Conservation (phyloP, 371 early-diverging fungal genomes). For the Actinomortierella wolfii region DNA sequence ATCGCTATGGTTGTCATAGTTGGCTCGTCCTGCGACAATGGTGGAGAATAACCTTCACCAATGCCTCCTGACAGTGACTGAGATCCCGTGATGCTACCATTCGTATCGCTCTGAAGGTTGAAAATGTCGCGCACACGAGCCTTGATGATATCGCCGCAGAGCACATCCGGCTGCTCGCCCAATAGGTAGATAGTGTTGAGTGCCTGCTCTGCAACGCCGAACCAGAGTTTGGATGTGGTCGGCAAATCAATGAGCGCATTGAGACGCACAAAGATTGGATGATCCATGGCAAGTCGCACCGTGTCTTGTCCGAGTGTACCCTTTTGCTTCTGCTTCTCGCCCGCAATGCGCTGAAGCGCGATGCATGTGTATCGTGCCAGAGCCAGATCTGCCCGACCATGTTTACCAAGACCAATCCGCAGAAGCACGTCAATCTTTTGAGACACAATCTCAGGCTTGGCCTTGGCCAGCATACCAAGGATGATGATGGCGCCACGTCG, state of each 20-base stretch:
- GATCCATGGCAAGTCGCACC: constrained; percentile 72
- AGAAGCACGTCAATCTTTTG: constrained; percentile 84
- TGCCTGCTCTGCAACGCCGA: constrained; percentile 90
- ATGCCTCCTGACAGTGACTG: too few species aligned
- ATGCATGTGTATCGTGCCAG: constrained; percentile 91
- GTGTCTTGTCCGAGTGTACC: constrained; percentile 52
- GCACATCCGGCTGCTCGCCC: constrained; percentile 84
- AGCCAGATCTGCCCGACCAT: constrained; percentile 77
- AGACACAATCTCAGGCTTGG: constrained; percentile 75
- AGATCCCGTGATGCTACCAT: constrained; percentile 2
- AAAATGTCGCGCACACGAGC: constrained; percentile 53
- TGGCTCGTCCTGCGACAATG: constrained; percentile 3
- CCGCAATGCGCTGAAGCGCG: constrained; percentile 80
- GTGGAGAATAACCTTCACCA: too few species aligned
- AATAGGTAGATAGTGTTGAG: constrained; percentile 88
- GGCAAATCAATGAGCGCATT: constrained; percentile 67
- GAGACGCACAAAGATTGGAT: constrained; percentile 72
- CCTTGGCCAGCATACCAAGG: constrained; percentile 89
- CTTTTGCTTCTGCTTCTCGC: constrained; percentile 48
- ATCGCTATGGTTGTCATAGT: background rate
- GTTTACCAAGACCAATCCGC: constrained; percentile 84
- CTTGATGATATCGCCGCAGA: constrained; percentile 78
- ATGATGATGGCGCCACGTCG: constrained; percentile 92
- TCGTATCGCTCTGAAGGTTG: constrained; percentile 14
- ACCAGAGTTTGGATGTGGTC: constrained; percentile 73